Conservation (phyloP, 495 filamentous ascomycete species). For the Aspergillus heteromorphus region DNA sequence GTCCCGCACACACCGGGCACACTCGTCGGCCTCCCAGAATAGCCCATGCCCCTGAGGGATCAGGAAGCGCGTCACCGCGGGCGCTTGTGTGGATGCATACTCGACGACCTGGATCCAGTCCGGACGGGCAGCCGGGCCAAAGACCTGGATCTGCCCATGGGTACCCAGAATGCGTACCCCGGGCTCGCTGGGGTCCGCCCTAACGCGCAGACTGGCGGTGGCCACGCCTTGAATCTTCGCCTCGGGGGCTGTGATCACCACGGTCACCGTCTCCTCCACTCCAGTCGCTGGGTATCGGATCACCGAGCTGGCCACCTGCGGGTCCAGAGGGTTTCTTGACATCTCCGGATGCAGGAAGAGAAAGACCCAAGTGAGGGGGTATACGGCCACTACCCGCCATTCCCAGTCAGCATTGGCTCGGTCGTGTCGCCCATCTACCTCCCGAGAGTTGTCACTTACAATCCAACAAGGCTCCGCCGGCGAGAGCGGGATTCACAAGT, state of each 20-base stretch:
- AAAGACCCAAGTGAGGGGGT: slow-evolving; percentile 75
- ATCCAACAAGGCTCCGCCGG: slow-evolving; percentile 70
- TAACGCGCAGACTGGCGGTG: slow-evolving; percentile 55
- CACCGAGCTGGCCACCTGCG: not conserved
- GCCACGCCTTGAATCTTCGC: slow-evolving; percentile 55
- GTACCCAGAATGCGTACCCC: slow-evolving; percentile 66
- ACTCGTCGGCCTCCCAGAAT: slow-evolving; percentile 82
- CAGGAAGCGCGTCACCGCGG: not conserved
- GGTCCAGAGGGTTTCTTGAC: slow-evolving; percentile 13
- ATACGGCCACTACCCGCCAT: slow-evolving; percentile 59
- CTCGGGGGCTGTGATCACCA: slow-evolving; percentile 60
- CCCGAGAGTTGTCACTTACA: slow-evolving; percentile 25
- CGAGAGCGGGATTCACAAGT: slow-evolving; percentile 69
- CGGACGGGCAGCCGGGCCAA: slow-evolving; percentile 62
- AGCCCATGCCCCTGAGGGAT: slow-evolving; percentile 64
- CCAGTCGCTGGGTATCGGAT: slow-evolving; percentile 57
- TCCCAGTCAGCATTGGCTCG: not conserved
- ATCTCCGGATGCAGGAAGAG: slow-evolving; percentile 46
- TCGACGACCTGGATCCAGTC: slow-evolving; percentile 46
- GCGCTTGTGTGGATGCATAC: not conserved
- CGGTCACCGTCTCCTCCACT: slow-evolving; percentile 63
- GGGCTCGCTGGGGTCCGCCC: slow-evolving; percentile 51
- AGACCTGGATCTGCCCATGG: slow-evolving; percentile 67
- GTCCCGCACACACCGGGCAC: slow-evolving; percentile 62
- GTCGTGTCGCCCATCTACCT: not conserved